phyloP scores from a whole-genome alignment of 495 filamentous ascomycete species.

The Massariosphaeria phaeospora region DNA sequence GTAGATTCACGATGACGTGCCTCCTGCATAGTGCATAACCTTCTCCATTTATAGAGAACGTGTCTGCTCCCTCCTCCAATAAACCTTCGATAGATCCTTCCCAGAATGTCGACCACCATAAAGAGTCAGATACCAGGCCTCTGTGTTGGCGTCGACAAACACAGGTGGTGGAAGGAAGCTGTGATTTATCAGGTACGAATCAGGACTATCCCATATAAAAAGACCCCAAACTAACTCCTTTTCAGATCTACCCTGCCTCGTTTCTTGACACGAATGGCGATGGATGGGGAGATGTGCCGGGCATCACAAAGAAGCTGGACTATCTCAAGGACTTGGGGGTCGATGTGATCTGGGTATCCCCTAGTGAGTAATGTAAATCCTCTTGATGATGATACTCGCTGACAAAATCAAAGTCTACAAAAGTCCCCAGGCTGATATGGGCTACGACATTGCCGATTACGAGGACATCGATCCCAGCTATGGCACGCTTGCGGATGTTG shows the following conservation, averaged over 20 bases:
- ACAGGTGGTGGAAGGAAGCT: slow-evolving; percentile 43
- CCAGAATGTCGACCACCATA: slow-evolving; percentile 1
- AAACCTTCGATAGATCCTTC: no score
- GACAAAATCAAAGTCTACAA: slow-evolving; percentile 33
- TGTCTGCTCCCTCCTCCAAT: no score
- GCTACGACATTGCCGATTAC: slow-evolving; percentile 41
- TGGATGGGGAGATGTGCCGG: slow-evolving; percentile 42
- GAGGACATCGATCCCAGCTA: slow-evolving; percentile 45
- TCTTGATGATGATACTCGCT: background rate
- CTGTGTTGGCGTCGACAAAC: slow-evolving; percentile 27
- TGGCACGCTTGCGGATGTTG: slow-evolving; percentile 53
- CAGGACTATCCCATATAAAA: no score
- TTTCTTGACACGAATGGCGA: slow-evolving; percentile 39
- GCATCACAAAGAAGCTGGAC: slow-evolving; percentile 41
- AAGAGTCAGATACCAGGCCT: slow-evolving; percentile 2
- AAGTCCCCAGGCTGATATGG: slow-evolving; percentile 44
- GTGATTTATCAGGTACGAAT: slow-evolving; percentile 39
- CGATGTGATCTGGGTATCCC: slow-evolving; percentile 42
- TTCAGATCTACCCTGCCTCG: slow-evolving; percentile 41
- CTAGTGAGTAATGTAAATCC: slow-evolving; percentile 26
- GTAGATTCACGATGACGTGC: no score
- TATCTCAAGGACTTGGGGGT: slow-evolving; percentile 41
- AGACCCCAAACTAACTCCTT: no score
- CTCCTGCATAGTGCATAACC: no score
- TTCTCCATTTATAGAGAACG: no score